A percentile compares a stretch with the other conserved stretches of the same genome.
phyloP scores from a whole-genome alignment of 441 rosid genomes.

The Pelargonium citronellum region DNA sequence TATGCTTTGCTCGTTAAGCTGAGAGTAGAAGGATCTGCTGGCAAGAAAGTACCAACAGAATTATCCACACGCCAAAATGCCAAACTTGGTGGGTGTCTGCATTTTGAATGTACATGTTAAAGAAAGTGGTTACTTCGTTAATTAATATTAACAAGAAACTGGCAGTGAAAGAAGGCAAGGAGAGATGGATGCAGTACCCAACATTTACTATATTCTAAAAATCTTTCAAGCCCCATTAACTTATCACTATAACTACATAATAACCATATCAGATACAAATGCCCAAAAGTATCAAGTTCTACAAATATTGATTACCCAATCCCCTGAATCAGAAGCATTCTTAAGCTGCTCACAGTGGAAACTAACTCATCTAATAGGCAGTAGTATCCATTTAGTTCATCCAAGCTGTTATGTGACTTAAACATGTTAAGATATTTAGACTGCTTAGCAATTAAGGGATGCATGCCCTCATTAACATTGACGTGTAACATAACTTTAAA shows the following conservation, averaged over 20 bases:
- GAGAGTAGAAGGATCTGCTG: constrained; percentile 56
- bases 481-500: neutral
- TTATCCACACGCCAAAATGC: constrained; percentile 94
- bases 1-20: constrained; percentile 54
- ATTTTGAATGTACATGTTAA: constrained; percentile 17
- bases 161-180: neutral
- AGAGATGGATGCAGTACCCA: neutral
- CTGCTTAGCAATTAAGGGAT: constrained; percentile 6
- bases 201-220: neutral
- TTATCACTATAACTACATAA: neutral
- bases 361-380: neutral
- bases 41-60: constrained; percentile 82
- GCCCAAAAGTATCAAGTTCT: neutral
- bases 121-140: neutral
- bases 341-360: neutral
- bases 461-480: neutral
- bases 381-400: neutral
- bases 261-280: neutral
- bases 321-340: constrained; percentile 1
- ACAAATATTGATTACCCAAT: neutral
- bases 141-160: constrained; percentile 2
- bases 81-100: constrained; percentile 57
- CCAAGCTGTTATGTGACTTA: neutral
- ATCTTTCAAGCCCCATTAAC: neutral
- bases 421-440: neutral